Evolutionary conservation across 352 stramenopile genomes (phyloP).

Genomic region (Globisporangium irregulare): DNA sequence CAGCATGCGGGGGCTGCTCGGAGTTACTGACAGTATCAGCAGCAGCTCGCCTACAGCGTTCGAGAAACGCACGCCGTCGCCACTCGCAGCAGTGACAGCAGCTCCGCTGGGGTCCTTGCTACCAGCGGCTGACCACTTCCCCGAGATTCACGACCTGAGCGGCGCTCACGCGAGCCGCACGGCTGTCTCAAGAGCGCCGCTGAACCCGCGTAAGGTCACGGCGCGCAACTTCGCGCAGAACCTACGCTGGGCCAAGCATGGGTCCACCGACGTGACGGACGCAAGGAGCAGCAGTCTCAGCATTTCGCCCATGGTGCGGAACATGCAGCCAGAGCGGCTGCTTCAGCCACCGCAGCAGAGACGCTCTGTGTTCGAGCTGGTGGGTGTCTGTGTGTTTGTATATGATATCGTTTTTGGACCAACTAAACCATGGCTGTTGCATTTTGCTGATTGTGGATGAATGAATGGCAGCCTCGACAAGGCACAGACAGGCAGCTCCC

Average conservation of each 20-base stretch:
- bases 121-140: conserved; percentile 31
- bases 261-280: conserved; percentile 21
- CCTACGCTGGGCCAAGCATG: conserved; percentile 46
- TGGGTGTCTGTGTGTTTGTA: conserved; percentile 2
- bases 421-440: neutral
- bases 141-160: conserved; percentile 41
- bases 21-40: neutral
- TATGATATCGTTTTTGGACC: neutral
- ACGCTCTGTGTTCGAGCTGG: conserved; percentile 19
- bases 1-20: conserved; percentile 6
- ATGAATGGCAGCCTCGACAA: conserved; percentile 9
- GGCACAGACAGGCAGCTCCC: conserved; percentile 18
- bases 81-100: neutral
- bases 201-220: conserved; percentile 33
- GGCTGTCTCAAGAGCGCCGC: conserved; percentile 14
- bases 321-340: conserved; percentile 5
- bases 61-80: neutral
- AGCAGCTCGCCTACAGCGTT: neutral
- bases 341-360: conserved; percentile 11
- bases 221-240: conserved; percentile 40
- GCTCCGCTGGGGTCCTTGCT: neutral
- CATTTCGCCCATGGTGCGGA: conserved; percentile 15
- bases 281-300: conserved; percentile 10
- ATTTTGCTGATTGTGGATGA: neutral
- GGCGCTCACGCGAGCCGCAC: conserved; percentile 1